Evolutionary conservation across 2,329 filamentous ascomycete species (phyloP), one percentile per base, ranked within the genome.

Genomic region (Knoxdaviesia capensis): DNA sequence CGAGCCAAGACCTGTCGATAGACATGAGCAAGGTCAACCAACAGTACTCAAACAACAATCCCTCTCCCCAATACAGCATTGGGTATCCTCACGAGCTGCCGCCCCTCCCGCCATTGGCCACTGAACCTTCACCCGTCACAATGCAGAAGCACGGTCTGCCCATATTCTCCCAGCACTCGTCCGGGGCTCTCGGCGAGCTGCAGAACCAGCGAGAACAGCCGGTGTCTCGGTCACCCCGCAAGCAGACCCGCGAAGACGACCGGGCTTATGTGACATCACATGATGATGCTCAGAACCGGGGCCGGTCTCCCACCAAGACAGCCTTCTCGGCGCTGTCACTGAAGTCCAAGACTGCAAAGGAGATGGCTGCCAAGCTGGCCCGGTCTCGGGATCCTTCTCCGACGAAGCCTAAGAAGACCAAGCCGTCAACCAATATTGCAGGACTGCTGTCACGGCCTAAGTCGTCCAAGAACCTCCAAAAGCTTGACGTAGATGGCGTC

Each of bases 401-500:
- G 20, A 20, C 20, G 20, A 20, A 20, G 20, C 20, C 74, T 30
- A 80, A 79, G 53, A 92, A 88, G 63, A 72, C 72, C 34, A 93
- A 88, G 58, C 93, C 87, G 0, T 71, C 81, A 4, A 81, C 81
- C 32, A 92, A 86, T 54, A 66, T 96, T n/a, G 74, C 75, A 1
- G 75, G 70, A 5, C 69, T 94, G 43, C 69, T 94, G 41, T 76
- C 75, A 44, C 77, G 80, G 44, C 74, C 77, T 45, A 85, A 80
- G 55, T 85, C 83, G 7, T 68, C 77, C 42, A 83, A 77, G 52
- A 78, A 74, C 48, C 59, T 80, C 29, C 70, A 73, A 47, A 68
- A 66, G 44, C 52, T 64, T 39, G 55, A 56, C 9, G 28, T 34
- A 9, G 62, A 68, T 42, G 60, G 60, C 33, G 69, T 73, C 20